Evolutionary conservation across 164 flowering plant species (phyloP), one percentile per base, ranked within the genome.

Genomic region (Aristolochia californica): DNA sequence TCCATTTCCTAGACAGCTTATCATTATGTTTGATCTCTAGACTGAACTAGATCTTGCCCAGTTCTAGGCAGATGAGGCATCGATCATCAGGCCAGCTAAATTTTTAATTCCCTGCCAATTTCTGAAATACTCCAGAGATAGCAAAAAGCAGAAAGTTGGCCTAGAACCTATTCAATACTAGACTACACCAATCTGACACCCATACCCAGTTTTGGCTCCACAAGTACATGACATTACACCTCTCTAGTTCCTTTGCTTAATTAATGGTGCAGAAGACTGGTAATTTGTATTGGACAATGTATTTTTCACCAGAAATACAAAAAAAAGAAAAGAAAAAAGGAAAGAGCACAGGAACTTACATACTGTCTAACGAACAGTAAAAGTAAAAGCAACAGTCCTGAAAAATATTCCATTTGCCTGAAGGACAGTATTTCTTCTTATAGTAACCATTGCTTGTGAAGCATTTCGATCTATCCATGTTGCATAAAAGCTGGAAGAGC

Each of bases 331-430:
- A 5, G 9, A 55, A 26, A 26, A 15, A 21, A 18, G 43, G 54
- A 58, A 17, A 52, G 23, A 51, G n/a, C 25, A 23, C 2, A 38
- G 3, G 4, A 59, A 57, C 83, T 74, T 74, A 83, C 89, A 56
- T 53, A 54, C 61, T 65, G 57, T 23, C 17, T 40, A 45, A 25
- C 20, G 66, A 59, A 45, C 52, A 34, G 64, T 68, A 72, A 65
- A 94, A 80, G 71, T 80, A 86, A 52, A 94, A 68, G 70, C 68
- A 64, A 77, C 87, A 88, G 62, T 72, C 85, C 55, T 65, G 74
- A 66, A 94, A 86, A 43, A 55, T 56, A 40, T 66, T 66, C 97
- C 97, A 94, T 58, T 78, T 79, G 15, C 72, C 75, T 62, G 56
- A 59, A 5, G 89, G 96, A 58, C 81, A 78, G 58, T 75, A 83